These are phyloP conservation scores for Fraxinus nigra DNA, from an alignment of 305 asterid genomes.

Conservation along the genomic window DNA sequence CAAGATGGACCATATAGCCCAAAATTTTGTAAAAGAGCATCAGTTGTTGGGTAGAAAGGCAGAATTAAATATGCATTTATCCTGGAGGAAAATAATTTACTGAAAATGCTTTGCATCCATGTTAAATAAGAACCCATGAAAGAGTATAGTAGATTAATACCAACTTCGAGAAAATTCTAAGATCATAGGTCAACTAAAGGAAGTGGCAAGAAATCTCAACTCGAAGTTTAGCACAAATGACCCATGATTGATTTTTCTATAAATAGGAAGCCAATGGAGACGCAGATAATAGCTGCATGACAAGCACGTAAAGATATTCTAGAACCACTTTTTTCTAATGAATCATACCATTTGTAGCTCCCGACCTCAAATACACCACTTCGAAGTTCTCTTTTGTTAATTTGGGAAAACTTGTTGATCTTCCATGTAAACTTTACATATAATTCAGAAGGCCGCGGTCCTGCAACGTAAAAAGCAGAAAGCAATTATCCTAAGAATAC, in stretches of 20 bases:
- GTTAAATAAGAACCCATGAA: not conserved
- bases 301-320: not conserved
- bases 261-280: not conserved
- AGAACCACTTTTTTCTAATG: not conserved
- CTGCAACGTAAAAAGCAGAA: constrained; percentile 39
- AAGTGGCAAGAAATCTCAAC: not conserved
- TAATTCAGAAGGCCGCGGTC: constrained; percentile 71
- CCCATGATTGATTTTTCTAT: not conserved
- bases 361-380: constrained; percentile 92
- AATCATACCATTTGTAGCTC: constrained; percentile 83
- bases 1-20: not conserved
- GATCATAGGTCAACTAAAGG: not conserved
- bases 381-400: constrained; percentile 87
- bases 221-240: not conserved
- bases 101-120: not conserved
- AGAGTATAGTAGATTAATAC: not conserved
- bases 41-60: not conserved
- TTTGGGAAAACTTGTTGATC: constrained; percentile 81
- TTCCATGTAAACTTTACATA: constrained; percentile 91
- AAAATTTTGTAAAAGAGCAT: not conserved
- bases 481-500: not conserved
- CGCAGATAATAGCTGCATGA: not conserved
- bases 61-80: not conserved
- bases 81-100: not conserved
- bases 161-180: not conserved